Evolutionary conservation across 139 green algal genomes (phyloP), one percentile per base, ranked within the genome.

Genomic region (Chlorella sorokiniana): DNA sequence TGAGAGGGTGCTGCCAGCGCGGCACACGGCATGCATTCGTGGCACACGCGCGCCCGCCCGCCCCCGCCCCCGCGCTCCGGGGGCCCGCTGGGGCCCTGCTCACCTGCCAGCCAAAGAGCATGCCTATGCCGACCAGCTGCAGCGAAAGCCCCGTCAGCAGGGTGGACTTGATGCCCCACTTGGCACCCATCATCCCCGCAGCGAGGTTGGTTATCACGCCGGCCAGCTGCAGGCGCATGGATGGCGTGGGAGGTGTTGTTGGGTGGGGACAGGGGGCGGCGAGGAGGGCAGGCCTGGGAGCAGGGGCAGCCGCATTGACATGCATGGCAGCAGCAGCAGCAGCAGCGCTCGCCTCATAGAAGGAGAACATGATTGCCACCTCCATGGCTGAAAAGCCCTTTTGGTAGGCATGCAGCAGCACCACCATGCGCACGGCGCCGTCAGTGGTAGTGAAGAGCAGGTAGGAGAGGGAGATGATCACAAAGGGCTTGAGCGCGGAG

Each of bases 401-500:
- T 14, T 89, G 81, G 89, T 95, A 96, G 0, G 94, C 93, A 67
- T 97, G 92, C 65, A 97, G 88, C 61, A 97, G 86, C 37, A 97
- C 93, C 52, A 97, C 94, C 90, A 96, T 96, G 37, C 92, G 90
- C 42, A 94, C 74, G 2, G 89, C 93, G 1, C 94, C 94, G 42
- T 97, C 93, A 16, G 93, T 97, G 38, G 91, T 92, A 11, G 93
- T 97, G 88, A 93, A 97, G 25, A 95, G 87, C 4, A 95, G 71
- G 84, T 96, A 96, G 41, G 92, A 92, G 0, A 92, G 38, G 51
- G 74, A 90, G 76, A 97, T 94, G 83, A 97, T 95, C 61, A 91
- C 86, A 56, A 96, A 97, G 5, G 94, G 94, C 78, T 86, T 88
- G 4, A 97, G 84, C 33, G 87, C 59, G 40, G 48, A 51, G 44